Evolutionary conservation across 208 protist species (phyloP).

Genomic region (Leishmania tarentolae): DNA sequence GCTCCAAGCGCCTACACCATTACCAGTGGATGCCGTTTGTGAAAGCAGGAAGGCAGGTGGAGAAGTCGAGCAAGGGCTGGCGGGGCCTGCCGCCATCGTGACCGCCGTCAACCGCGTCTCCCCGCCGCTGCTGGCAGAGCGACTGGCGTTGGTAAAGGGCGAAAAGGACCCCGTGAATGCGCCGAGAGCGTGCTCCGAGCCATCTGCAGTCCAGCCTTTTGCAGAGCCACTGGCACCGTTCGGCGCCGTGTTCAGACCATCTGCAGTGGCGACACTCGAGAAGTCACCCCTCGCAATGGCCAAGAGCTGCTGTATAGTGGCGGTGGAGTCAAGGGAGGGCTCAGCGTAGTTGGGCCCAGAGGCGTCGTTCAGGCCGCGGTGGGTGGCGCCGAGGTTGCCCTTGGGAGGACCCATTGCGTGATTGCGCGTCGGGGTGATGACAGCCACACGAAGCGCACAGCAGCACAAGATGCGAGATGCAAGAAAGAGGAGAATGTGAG

Average conservation of each 20-base stretch:
- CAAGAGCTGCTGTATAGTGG: constrained; percentile 20
- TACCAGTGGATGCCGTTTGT: neutral
- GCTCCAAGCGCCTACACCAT: neutral
- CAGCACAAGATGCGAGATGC: too few relatives aligned
- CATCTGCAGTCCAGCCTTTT: neutral
- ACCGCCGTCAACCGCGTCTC: neutral
- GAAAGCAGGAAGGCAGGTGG: neutral
- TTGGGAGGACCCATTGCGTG: constrained; percentile 1
- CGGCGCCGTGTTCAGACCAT: neutral
- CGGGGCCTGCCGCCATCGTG: neutral
- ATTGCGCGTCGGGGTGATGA: neutral
- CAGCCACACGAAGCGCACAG: neutral
- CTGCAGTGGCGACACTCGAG: neutral
- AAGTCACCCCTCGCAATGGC: constrained; percentile 22
- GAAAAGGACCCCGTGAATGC: neutral
- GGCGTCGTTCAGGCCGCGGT: constrained; percentile 14
- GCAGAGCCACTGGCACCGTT: neutral
- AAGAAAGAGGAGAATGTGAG: neutral
- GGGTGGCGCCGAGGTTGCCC: neutral
- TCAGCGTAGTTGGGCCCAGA: neutral
- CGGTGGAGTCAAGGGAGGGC: constrained; percentile 8
- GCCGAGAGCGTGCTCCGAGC: neutral
- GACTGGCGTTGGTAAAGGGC: neutral
- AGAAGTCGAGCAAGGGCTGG: neutral
- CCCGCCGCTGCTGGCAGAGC: neutral